phyloP scores from a whole-genome alignment of 2,329 filamentous ascomycete species.

The Ophiocordyceps polyrhachis-furcata region DNA sequence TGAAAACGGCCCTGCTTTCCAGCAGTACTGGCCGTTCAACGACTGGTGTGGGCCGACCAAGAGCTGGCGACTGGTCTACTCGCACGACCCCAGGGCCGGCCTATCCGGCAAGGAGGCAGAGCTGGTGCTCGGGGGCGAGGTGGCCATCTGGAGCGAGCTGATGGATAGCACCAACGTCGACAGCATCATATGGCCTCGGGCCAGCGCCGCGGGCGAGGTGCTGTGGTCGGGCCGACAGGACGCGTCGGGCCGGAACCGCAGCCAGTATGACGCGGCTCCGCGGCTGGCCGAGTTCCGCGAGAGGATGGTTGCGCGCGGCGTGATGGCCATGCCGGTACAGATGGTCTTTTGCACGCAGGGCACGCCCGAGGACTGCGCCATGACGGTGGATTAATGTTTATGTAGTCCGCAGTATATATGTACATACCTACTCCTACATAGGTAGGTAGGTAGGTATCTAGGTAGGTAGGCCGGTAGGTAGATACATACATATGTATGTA shows the following conservation, averaged over 20 bases:
- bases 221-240: constrained; percentile 62
- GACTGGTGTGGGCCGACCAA: constrained; percentile 72
- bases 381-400: constrained; percentile 1
- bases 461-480: no score
- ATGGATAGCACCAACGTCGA: constrained; percentile 59
- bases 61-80: constrained; percentile 67
- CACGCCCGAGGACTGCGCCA: constrained; percentile 9
- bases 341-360: constrained; percentile 12
- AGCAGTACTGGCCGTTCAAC: constrained; percentile 45
- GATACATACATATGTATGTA: no score
- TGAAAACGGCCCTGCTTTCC: constrained; percentile 29
- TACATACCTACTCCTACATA: no score
- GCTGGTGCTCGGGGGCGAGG: constrained; percentile 64
- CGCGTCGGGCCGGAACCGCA: constrained; percentile 46
- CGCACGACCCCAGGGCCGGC: constrained; percentile 52
- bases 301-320: constrained; percentile 49
- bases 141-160: constrained; percentile 69
- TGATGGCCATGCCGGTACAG: constrained; percentile 20
- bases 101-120: constrained; percentile 42
- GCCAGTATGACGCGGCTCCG: constrained; percentile 49
- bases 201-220: constrained; percentile 55
- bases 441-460: no score
- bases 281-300: constrained; percentile 60
- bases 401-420: no score
- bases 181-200: constrained; percentile 59